A percentile compares a stretch with the other conserved stretches of the same genome.
Evolutionary conservation across 1,139 yeast genomes (phyloP).

Genomic region (Pichia sp.): DNA sequence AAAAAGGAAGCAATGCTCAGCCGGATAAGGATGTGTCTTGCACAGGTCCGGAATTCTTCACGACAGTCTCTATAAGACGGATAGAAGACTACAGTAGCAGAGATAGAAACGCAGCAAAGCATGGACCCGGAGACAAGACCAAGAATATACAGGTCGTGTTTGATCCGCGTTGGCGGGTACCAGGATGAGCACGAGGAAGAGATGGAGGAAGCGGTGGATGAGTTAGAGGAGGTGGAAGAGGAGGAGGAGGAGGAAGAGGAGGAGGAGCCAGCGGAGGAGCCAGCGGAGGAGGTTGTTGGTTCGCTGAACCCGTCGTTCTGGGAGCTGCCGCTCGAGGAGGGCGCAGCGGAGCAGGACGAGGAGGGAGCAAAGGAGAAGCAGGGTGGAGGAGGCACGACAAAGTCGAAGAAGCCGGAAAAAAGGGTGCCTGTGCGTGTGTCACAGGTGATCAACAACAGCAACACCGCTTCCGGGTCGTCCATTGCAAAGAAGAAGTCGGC

Average conservation of each 20-base stretch:
- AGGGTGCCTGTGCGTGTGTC: background rate
- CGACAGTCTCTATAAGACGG: background rate
- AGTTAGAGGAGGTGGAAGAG: background rate
- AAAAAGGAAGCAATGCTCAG: background rate
- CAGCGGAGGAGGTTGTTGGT: background rate
- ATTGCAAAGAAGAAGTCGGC: background rate
- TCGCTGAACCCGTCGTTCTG: background rate
- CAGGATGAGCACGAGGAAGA: background rate
- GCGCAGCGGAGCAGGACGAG: background rate
- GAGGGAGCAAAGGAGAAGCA: background rate
- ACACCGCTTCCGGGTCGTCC: background rate
- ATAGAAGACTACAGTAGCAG: background rate
- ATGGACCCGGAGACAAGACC: background rate
- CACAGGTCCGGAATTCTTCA: background rate
- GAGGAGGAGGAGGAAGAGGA: background rate
- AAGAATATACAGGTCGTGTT: conserved; percentile 1
- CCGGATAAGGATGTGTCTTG: background rate
- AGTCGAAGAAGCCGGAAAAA: background rate
- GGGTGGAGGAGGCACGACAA: background rate
- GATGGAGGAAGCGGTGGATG: background rate
- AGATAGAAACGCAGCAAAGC: background rate
- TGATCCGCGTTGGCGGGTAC: background rate
- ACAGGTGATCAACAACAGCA: background rate
- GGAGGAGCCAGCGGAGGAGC: background rate
- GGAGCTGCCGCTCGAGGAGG: background rate